Evolutionary conservation across 1,139 yeast species (phyloP), one percentile per base, ranked within the genome.

Genomic region (Debaryomyces nepalensis): DNA sequence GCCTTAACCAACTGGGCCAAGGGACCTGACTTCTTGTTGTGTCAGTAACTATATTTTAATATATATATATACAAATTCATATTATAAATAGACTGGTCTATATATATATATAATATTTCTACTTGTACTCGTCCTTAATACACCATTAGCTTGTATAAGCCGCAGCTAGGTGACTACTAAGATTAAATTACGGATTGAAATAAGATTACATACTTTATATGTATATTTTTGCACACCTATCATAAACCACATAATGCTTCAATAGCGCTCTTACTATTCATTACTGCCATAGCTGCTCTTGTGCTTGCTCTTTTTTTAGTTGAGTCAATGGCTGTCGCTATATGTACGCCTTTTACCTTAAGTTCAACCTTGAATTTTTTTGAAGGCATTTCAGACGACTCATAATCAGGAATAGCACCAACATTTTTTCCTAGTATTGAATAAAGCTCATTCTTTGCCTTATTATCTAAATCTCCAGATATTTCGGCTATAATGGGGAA

Each of bases 231-330:
- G 11, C n/a, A 22, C 8, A 9, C 8, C 8, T 14, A 21, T 22
- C 26, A 22, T 33, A 34, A 24, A 7, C 14, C n/a, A n/a, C 12
- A n/a, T 18, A 34, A 34, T 6, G 30, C 33, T 41, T 52, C 59
- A 54, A 55, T n/a, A 45, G 68, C 64, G 12, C 53, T 52, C 32
- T 61, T 58, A 47, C 69, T 57, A 33, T 70, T 65, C 37, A 77
- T 53, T 9, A 78, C 55, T 19, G 73, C 68, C 59, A 67, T 69
- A 2, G 83, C 81, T 16, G 78, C 79, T 44, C 70, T 59, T 3
- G 76, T 69, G 58, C 70, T 66, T 2, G 79, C 79, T 44, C 58
- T 66, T 47, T 67, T 68, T 50, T 76, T 75, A 30, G 70, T 68
- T n/a, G 52, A 53, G 43, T 75, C 80, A 26, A 51, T 51, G 2